Evolutionary conservation across 176 grass and related monocot genomes (phyloP), one percentile per base, ranked within the genome.

Genomic region (Avena atlantica): DNA sequence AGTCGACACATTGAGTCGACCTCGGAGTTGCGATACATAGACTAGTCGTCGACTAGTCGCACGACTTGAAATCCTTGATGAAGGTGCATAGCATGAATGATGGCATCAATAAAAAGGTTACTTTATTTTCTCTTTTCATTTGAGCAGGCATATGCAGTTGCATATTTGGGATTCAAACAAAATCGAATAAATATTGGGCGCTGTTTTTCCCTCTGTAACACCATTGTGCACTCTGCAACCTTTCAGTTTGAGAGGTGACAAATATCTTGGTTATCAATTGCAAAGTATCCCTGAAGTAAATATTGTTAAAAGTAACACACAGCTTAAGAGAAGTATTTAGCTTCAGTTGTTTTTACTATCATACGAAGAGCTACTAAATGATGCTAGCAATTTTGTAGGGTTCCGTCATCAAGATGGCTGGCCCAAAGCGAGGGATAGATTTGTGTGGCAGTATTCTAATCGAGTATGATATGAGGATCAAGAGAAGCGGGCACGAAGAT

Each of bases 391-490:
- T 86, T 86, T 15, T 70, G 50, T 48, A 86, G 63, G 84, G 63
- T 48, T 86, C 84, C 8, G n/a, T 80, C 40, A 80, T 80, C 58
- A 47, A 64, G 6, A 81, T 81, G 56, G 3, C 68, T 74, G 68
- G 85, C 2, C 78, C 78, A 53, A 87, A 81, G 78, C 17, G 56
- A 52, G 85, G 85, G 44, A 87, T 87, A 12, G 42, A 87, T 9
- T 19, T 81, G 4, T 17, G 2, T 17, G 13, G 11, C 45, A 12
- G 12, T 42, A 36, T 27, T 87, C 13, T 87, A 40, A 15, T 87
- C 1, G 85, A 87, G 40, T 81, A 64, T 64, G 78, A 81, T 27
- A 63, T 74, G 77, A 80, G 66, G 66, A 81, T 87, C 57, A 87
- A 87, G 56, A 74, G 12, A 57, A 27, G 68, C 13, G 17, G 37